These are phyloP conservation scores for Calonectria pseudoreteaudii DNA, from an alignment of 2,329 filamentous ascomycete genomes.

Conservation along the genomic window DNA sequence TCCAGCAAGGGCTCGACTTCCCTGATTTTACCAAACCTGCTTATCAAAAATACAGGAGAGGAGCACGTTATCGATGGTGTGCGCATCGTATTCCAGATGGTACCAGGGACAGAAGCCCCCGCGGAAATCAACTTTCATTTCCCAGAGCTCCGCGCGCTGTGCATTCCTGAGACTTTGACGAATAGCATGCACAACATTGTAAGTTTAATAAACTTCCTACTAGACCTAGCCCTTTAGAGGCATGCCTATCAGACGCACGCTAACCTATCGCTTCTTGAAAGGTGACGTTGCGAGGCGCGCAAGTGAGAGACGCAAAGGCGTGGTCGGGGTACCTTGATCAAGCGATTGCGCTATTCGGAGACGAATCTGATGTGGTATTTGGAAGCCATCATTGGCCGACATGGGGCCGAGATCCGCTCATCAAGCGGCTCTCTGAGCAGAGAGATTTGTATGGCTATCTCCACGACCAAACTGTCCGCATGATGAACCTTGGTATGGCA, in stretches of 20 bases:
- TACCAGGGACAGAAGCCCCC: constrained; percentile 55
- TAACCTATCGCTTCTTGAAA: background rate
- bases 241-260: background rate
- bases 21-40: background rate
- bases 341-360: constrained; percentile 49
- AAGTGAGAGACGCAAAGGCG: constrained; percentile 53
- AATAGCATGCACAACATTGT: constrained; percentile 55
- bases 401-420: constrained; percentile 46
- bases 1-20: constrained; percentile 47
- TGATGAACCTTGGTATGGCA: constrained; percentile 45
- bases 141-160: constrained; percentile 51
- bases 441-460: constrained; percentile 54
- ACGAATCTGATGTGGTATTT: constrained; percentile 49
- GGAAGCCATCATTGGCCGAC: constrained; percentile 57
- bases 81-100: constrained; percentile 54
- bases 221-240: too few relatives aligned
- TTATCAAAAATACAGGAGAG: constrained; percentile 43
- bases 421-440: constrained; percentile 47
- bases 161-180: constrained; percentile 53
- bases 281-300: constrained; percentile 53
- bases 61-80: constrained; percentile 49
- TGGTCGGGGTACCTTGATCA: constrained; percentile 55
- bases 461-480: constrained; percentile 53
- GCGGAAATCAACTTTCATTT: constrained; percentile 56
- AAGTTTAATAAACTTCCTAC: background rate